These are phyloP conservation scores for Cephalotrichum gorgonifer DNA, from an alignment of 2,329 filamentous ascomycete genomes.

Conservation along the genomic window DNA sequence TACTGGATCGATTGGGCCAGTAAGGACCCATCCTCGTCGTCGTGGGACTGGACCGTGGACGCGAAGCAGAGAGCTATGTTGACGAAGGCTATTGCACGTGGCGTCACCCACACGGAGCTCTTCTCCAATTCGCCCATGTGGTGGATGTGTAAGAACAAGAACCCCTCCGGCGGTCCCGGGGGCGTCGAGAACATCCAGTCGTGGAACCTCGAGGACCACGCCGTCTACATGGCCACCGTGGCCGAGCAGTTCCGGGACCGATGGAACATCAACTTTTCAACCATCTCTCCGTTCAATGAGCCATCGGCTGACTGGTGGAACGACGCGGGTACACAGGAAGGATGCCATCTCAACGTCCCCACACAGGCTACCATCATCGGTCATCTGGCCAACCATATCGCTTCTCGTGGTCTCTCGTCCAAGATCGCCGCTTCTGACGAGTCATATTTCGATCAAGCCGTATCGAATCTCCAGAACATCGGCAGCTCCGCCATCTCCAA, in stretches of 20 bases:
- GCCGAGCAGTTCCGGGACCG: constrained; percentile 23
- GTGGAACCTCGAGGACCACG: constrained; percentile 25
- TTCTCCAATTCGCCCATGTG: constrained; percentile 34
- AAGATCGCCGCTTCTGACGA: constrained; percentile 27
- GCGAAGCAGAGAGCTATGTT: constrained; percentile 27
- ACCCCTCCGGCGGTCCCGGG: constrained; percentile 24
- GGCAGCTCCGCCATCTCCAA: constrained; percentile 13
- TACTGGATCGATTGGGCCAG: constrained; percentile 28
- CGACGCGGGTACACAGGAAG: constrained; percentile 32
- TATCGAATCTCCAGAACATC: constrained; percentile 21
- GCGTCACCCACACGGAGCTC: constrained; percentile 29
- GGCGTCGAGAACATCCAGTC: constrained; percentile 27
- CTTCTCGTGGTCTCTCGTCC: constrained; percentile 17
- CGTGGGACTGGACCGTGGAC: constrained; percentile 31
- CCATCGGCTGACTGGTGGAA: constrained; percentile 27
- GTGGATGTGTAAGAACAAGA: constrained; percentile 32
- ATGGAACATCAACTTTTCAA: constrained; percentile 27
- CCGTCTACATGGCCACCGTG: constrained; percentile 27
- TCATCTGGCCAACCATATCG: constrained; percentile 20
- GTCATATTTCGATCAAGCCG: constrained; percentile 25
- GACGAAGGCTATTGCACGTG: constrained; percentile 21
- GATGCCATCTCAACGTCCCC: constrained; percentile 27
- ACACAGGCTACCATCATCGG: constrained; percentile 24
- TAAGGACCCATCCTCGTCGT: constrained; percentile 19
- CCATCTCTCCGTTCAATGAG: constrained; percentile 31